Conservation (phyloP, 2,329 filamentous ascomycete genomes). For the Venturia nashicola region DNA sequence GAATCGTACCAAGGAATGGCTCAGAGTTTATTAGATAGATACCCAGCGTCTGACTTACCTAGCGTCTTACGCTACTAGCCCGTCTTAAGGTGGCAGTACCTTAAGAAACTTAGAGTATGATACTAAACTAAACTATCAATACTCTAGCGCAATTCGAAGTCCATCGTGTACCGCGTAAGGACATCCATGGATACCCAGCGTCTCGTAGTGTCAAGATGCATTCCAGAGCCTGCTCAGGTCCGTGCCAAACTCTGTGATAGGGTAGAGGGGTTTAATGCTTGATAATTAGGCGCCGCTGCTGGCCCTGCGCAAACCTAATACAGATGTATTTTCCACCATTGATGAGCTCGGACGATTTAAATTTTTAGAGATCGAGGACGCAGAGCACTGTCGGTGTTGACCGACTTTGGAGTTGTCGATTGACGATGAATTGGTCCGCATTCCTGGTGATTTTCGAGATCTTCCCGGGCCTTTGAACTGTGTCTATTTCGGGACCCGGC, state of each 20-base stretch:
- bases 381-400: neutral
- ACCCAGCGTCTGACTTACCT: slow-evolving; percentile 8
- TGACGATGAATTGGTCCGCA: neutral
- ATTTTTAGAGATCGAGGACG: too few relatives aligned
- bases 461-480: neutral
- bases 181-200: too few relatives aligned
- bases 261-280: neutral
- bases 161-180: too few relatives aligned
- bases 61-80: slow-evolving; percentile 10
- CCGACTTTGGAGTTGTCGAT: too few relatives aligned
- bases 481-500: neutral
- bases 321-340: neutral
- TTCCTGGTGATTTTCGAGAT: neutral
- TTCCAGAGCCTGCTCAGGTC: neutral
- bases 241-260: neutral
- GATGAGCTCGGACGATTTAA: too few relatives aligned
- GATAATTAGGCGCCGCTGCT: neutral
- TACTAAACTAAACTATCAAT: slow-evolving; percentile 14
- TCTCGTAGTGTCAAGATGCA: neutral
- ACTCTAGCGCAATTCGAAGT: slow-evolving; percentile 4
- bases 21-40: neutral
- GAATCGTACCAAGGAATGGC: slow-evolving; percentile 3
- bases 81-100: neutral
- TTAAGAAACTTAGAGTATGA: neutral
- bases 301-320: neutral